Evolutionary conservation across 2,329 filamentous ascomycete genomes (phyloP), one percentile per base, ranked within the genome.

Genomic region (Neurospora sp.): DNA sequence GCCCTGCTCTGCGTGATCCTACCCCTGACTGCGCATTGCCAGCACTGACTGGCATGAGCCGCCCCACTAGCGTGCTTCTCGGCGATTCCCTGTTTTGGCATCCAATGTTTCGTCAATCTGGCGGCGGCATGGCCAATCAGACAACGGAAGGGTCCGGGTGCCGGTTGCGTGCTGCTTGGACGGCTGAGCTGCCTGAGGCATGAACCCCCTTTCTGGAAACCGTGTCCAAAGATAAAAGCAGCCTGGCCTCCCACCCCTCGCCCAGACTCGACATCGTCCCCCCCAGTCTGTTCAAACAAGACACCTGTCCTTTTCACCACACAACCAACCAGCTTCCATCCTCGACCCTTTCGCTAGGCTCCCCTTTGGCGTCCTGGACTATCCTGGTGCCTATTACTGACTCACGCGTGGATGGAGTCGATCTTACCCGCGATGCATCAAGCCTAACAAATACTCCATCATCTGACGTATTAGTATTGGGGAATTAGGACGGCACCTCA

Each of bases 401-500:
- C 69, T 72, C 73, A 72, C 57, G 15, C 19, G 69, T 62, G 67
- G 23, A 70, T 66, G 68, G 74, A 71, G 72, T 77, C 74, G 70
- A 75, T 72, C 28, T 62, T 62, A 74, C 72, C 70, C 72, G 75
- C 69, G 69, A 77, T 77, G 77, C 73, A 65, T 71, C 62, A 37
- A 43, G 68, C 70, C 68, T 74, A 68, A 71, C 71, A 67, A 68
- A 66, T 67, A 62, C 68, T 41, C 52, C 66, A 43, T 70, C 68
- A 65, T 71, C 67, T 72, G 71, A 73, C 72, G 75, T 78, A 78
- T 74, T 78, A 74, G 77, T 78, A 79, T 77, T 75, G 79, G 80
- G 78, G 79, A 79, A 77, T 73, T 78, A 76, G 77, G 78, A 81
- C 77, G 78, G 77, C 79, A 77, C 77, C 78, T 36, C 33, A 36